Evolutionary conservation across 148 eudicot genomes (phyloP).

Genomic region (Cornus kousa): DNA sequence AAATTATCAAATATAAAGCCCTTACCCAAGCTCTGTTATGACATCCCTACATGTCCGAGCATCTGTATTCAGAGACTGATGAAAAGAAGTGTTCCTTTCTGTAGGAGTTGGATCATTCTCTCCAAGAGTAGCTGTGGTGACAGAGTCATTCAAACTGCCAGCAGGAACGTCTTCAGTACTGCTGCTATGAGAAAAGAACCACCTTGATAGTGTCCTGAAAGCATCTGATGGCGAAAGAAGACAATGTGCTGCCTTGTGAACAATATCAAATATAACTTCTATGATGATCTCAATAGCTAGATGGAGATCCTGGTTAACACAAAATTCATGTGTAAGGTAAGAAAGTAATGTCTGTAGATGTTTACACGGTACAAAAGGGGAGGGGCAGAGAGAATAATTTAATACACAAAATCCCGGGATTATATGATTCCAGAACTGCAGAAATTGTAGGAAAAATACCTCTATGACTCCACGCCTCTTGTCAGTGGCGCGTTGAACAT

Average conservation of each 20-base stretch:
- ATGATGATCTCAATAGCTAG: conserved; percentile 76
- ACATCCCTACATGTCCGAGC: conserved; percentile 96
- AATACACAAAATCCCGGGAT: background rate
- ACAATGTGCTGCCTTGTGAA: conserved; percentile 74
- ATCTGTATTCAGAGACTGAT: conserved; percentile 77
- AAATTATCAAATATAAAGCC: background rate
- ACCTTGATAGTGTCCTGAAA: conserved; percentile 39
- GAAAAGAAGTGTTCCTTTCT: conserved; percentile 53
- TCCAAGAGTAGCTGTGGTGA: conserved; percentile 63
- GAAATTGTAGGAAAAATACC: conserved; percentile 40
- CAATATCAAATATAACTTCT: conserved; percentile 74
- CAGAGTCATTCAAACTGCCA: conserved; percentile 34
- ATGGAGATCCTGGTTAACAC: conserved; percentile 73
- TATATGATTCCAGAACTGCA: background rate
- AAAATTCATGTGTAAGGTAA: background rate
- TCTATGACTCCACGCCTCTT: conserved; percentile 95
- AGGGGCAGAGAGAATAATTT: background rate
- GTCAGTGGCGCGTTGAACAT: conserved; percentile 82
- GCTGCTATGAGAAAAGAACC: conserved; percentile 40
- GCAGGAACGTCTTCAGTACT: conserved; percentile 17
- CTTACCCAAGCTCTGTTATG: conserved; percentile 96
- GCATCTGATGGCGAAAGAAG: conserved; percentile 74
- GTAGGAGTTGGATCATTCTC: conserved; percentile 58
- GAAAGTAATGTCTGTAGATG: background rate
- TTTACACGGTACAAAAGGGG: background rate